A percentile compares a stretch with the other conserved stretches of the same genome.
These are phyloP conservation scores for Colletotrichum chlorophyti DNA, from an alignment of 2,329 filamentous ascomycete species.

Conservation along the genomic window DNA sequence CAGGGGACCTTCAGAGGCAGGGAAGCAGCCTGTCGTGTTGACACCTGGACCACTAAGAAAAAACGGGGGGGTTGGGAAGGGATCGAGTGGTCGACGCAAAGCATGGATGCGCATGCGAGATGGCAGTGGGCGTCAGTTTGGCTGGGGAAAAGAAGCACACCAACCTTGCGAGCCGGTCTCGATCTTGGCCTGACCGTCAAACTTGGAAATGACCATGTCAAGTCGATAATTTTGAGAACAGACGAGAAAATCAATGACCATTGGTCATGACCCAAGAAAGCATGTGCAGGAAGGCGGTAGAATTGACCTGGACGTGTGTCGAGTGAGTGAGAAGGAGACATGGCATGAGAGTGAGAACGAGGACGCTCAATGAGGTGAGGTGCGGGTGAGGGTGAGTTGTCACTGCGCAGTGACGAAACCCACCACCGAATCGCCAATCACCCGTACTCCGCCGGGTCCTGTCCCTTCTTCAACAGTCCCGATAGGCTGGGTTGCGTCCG, in stretches of 20 bases:
- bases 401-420: slow-evolving; percentile 27
- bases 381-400: slow-evolving; percentile 26
- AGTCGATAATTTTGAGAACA: too few species aligned
- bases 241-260: too few species aligned
- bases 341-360: slow-evolving; percentile 2
- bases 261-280: not conserved
- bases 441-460: slow-evolving; percentile 2
- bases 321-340: not conserved
- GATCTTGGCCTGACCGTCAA: too few species aligned
- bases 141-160: not conserved
- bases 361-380: too few species aligned
- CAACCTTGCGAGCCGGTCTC: too few species aligned
- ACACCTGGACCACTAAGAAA: slow-evolving; percentile 12
- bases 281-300: not conserved
- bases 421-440: slow-evolving; percentile 11
- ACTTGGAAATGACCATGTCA: too few species aligned
- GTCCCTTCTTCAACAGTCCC: slow-evolving; percentile 21
- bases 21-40: slow-evolving; percentile 13
- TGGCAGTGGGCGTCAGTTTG: slow-evolving; percentile 5
- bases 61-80: slow-evolving; percentile 21
- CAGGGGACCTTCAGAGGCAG: slow-evolving; percentile 11
- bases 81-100: slow-evolving; percentile 1
- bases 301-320: not conserved
- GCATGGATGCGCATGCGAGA: slow-evolving; percentile 12
- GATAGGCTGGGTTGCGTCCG: slow-evolving; percentile 8